Evolutionary conservation across 106 monocot species (phyloP).

Genomic region (Posidonia australis): DNA sequence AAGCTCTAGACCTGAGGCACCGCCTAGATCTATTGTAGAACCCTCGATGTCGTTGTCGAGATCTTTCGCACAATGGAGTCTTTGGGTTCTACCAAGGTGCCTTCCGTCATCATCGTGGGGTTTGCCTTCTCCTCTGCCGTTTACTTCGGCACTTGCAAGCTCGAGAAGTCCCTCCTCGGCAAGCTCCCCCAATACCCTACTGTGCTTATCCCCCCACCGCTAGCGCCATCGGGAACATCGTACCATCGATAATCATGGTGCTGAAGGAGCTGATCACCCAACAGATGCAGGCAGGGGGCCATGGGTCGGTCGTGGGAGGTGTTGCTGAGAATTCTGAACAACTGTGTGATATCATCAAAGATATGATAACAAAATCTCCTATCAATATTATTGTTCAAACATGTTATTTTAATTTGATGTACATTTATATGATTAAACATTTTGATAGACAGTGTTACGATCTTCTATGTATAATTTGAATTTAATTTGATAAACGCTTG

Average conservation of each 20-base stretch:
- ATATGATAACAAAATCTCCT: no score
- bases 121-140: constrained; percentile 75
- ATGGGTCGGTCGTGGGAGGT: constrained; percentile 71
- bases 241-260: constrained; percentile 94
- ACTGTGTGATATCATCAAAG: constrained; percentile 78
- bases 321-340: constrained; percentile 45
- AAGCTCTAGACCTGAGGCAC: constrained; percentile 70
- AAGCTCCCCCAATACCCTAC: no score
- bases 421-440: no score
- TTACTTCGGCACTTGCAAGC: constrained; percentile 92
- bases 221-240: constrained; percentile 83
- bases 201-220: constrained; percentile 45
- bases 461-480: no score
- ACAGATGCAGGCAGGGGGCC: constrained; percentile 79
- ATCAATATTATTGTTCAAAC: no score
- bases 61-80: constrained; percentile 57
- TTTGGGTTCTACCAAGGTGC: constrained; percentile 85
- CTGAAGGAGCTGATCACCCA: constrained; percentile 98
- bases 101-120: no score
- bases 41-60: constrained; percentile 52
- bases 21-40: constrained; percentile 37
- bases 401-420: no score
- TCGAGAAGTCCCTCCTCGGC: no score
- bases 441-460: no score
- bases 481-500: no score